Conservation (phyloP, 208 protist genomes). For the Polymyxa betae region DNA sequence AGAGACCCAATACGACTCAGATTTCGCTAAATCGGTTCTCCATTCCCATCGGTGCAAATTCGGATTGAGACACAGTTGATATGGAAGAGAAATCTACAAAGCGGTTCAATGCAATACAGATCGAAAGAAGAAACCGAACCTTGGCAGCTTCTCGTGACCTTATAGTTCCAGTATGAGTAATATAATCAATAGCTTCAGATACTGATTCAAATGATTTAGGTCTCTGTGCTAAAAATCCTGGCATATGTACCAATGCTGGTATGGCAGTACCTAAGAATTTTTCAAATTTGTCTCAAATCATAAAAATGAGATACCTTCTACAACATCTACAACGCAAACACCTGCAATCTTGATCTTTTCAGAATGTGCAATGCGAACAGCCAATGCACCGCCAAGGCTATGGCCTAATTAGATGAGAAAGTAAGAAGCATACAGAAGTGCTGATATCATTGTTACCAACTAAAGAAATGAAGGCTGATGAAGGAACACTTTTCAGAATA, state of each 20-base stretch:
- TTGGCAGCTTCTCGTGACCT: background rate
- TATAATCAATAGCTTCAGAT: background rate
- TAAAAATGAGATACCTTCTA: constrained; percentile 1
- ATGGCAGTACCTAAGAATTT: constrained; percentile 1
- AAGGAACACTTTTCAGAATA: background rate
- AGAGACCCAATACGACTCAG: background rate
- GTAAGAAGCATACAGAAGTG: background rate
- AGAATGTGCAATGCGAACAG: background rate
- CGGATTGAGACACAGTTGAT: background rate
- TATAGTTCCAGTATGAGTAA: background rate
- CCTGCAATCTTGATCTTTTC: background rate
- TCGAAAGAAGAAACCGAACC: background rate
- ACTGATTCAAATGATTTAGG: background rate
- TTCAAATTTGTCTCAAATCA: background rate
- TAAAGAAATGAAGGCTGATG: background rate
- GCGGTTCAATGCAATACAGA: background rate
- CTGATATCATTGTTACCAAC: background rate
- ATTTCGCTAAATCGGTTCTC: background rate
- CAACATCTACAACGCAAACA: constrained; percentile 34
- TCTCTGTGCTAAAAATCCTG: background rate
- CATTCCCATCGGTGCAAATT: background rate
- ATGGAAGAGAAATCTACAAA: background rate
- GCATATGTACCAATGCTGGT: background rate
- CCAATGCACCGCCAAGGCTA: constrained; percentile 26
- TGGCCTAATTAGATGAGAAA: background rate